Percentiles rank a stretch among this genome's conserved stretches.
Evolutionary conservation across 176 grass and related monocot genomes (phyloP).

Genomic region (sorghum (Sorghum bicolor)): Sorghum_bicolor_NCBIv3 NC_012871.2:68572501-68573000

Average conservation of each 20-base stretch:
- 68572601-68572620: neutral
- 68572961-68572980: neutral
- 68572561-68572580: too few relatives aligned
- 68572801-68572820: neutral
- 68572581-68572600: neutral
- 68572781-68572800: neutral
- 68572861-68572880: neutral
- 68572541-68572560: neutral
- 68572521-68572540: neutral
- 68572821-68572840: neutral
- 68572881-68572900: neutral
- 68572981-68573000: conserved; percentile 3
- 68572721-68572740: neutral
- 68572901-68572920: neutral
- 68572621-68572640: conserved; percentile 16
- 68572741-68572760: neutral
- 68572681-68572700: conserved; percentile 17
- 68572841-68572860: too few relatives aligned
- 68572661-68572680: neutral
- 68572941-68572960: neutral
- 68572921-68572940: neutral
- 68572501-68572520: neutral
- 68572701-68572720: neutral
- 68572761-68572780: neutral
- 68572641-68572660: neutral